Evolutionary conservation across 495 filamentous ascomycete genomes (phyloP).

Genomic region (Podospora anserina): DNA sequence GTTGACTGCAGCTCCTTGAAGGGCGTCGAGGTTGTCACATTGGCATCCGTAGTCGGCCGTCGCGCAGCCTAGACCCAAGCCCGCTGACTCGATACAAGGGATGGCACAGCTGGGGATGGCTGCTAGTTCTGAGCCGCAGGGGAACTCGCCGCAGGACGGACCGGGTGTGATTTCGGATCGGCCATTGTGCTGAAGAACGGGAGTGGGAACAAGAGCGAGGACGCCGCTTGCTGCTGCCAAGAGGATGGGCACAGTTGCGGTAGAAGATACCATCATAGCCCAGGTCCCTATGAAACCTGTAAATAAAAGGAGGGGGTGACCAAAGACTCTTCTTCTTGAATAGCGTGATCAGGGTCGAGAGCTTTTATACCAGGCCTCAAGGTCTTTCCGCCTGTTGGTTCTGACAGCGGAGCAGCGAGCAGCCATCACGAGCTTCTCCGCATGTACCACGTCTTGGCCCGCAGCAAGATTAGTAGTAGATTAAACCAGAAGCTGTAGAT

Average conservation of each 20-base stretch:
- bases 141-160: constrained; percentile 1
- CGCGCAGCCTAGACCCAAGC: not conserved
- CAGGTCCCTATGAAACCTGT: not conserved
- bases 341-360: not conserved
- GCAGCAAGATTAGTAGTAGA: not conserved
- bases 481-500: not conserved
- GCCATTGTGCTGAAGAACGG: not conserved
- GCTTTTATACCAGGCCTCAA: not conserved
- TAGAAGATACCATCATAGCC: not conserved
- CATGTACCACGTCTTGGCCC: not conserved
- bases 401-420: not conserved
- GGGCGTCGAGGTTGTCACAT: not conserved
- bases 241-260: not conserved
- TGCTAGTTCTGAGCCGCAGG: not conserved
- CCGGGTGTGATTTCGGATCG: not conserved
- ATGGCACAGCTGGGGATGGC: constrained; percentile 11
- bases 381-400: not conserved
- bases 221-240: not conserved
- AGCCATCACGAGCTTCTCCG: not conserved
- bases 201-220: not conserved
- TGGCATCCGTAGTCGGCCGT: constrained; percentile 9
- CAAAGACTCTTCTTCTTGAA: not conserved
- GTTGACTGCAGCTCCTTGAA: not conserved
- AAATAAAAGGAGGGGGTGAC: not conserved
- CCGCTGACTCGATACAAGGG: constrained; percentile 8